A percentile compares a stretch with the other conserved stretches of the same genome.
These are phyloP conservation scores for Sanguinoderma infundibulare DNA, from an alignment of 1,284 basidiomycete species.

Conservation along the genomic window DNA sequence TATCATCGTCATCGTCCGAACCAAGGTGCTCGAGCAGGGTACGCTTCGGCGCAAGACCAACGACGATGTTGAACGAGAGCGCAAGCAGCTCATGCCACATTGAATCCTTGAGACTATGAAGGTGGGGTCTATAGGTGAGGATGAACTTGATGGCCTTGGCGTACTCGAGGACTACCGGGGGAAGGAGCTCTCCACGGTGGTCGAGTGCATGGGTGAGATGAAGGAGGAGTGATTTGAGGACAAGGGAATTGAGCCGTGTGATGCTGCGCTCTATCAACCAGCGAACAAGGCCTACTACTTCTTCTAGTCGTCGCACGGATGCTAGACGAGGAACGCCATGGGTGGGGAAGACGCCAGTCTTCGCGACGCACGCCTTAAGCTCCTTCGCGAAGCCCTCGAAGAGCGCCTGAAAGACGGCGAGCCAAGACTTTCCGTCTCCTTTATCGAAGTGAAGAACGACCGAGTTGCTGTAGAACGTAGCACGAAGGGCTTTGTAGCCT, in stretches of 20 bases:
- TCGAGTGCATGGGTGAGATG: slow-evolving; percentile 74
- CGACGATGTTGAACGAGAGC: slow-evolving; percentile 77
- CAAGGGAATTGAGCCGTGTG: slow-evolving; percentile 55
- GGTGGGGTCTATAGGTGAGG: slow-evolving; percentile 72
- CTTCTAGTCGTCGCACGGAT: slow-evolving; percentile 61
- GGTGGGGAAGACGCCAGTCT: slow-evolving; percentile 40
- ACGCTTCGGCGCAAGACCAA: slow-evolving; percentile 62
- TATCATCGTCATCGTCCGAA: slow-evolving; percentile 18
- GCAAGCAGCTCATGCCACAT: slow-evolving; percentile 75
- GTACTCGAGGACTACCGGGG: slow-evolving; percentile 79
- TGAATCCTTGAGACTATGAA: slow-evolving; percentile 72
- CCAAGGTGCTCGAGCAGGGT: slow-evolving; percentile 38
- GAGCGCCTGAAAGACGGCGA: slow-evolving; percentile 73
- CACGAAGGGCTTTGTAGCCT: slow-evolving; percentile 61
- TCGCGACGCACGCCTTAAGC: slow-evolving; percentile 56
- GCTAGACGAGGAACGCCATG: slow-evolving; percentile 41
- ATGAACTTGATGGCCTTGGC: slow-evolving; percentile 75
- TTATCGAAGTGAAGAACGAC: slow-evolving; percentile 59
- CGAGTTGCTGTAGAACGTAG: slow-evolving; percentile 60
- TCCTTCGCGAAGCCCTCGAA: slow-evolving; percentile 68
- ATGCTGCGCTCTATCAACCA: slow-evolving; percentile 69
- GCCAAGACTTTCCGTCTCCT: slow-evolving; percentile 61
- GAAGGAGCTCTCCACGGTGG: slow-evolving; percentile 58
- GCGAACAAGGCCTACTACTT: slow-evolving; percentile 69
- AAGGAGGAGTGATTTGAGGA: slow-evolving; percentile 58